These are phyloP conservation scores for Citrullus amarus DNA, from an alignment of 306 rosid species.

Conservation along the genomic window DNA sequence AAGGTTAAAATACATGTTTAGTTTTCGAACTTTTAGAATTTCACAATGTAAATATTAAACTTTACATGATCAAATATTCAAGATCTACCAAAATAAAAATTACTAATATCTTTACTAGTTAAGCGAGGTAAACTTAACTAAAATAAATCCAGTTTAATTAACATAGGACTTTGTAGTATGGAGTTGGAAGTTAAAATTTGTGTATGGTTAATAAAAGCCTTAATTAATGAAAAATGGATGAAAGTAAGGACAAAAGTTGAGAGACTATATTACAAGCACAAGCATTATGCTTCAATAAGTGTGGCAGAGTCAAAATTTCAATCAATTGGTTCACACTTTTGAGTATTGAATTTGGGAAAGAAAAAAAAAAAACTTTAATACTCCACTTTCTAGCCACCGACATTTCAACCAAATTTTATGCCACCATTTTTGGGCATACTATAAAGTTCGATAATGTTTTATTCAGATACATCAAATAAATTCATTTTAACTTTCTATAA, in stretches of 20 bases:
- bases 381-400: neutral
- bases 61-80: no score
- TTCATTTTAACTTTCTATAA: neutral
- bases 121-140: no score
- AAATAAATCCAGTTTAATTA: no score
- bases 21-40: no score
- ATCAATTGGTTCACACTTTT: neutral
- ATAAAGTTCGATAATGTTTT: neutral
- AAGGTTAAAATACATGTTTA: no score
- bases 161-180: no score
- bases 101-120: no score
- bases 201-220: no score
- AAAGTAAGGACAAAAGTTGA: neutral
- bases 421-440: neutral
- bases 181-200: no score
- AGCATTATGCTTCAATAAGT: neutral
- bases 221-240: no score
- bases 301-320: neutral
- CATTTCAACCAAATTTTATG: neutral
- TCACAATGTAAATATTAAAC: no score
- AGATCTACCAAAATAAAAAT: no score
- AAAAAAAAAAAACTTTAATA: neutral
- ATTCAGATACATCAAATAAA: neutral
- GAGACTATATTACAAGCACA: neutral
- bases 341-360: neutral